phyloP scores from a whole-genome alignment of 495 filamentous ascomycete genomes.

The Gamarada debralockiae region DNA sequence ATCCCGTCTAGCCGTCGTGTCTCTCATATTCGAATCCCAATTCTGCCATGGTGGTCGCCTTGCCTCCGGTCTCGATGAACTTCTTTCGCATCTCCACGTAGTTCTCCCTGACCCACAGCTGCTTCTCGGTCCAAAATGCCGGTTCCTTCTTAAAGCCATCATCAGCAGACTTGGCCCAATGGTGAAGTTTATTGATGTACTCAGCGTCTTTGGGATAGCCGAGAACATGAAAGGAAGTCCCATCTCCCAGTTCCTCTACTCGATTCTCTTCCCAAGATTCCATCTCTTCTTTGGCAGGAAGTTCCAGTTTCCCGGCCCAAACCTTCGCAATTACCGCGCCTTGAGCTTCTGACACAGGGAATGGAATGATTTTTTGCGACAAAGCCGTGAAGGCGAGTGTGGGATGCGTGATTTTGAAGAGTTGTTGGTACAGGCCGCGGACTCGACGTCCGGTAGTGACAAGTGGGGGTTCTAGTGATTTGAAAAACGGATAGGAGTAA shows the following conservation, averaged over 20 bases:
- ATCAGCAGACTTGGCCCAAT: constrained; percentile 31
- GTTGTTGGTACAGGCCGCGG: constrained; percentile 66
- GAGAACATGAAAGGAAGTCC: constrained; percentile 57
- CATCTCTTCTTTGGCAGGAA: constrained; percentile 65
- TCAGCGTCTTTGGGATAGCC: constrained; percentile 70
- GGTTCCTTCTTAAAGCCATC: constrained; percentile 51
- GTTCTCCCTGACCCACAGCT: constrained; percentile 58
- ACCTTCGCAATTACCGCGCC: constrained; percentile 71
- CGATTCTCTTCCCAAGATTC: constrained; percentile 51
- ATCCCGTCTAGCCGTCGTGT: constrained; percentile 13
- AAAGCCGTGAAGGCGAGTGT: constrained; percentile 76
- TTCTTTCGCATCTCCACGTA: constrained; percentile 50
- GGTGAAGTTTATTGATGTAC: constrained; percentile 65
- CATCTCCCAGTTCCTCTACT: constrained; percentile 25
- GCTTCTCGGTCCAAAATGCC: constrained; percentile 61
- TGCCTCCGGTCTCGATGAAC: constrained; percentile 28
- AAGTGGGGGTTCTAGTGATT: constrained; percentile 50
- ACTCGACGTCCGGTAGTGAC: constrained; percentile 67
- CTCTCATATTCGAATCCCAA: constrained; percentile 57
- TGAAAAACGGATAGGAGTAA: constrained; percentile 67
- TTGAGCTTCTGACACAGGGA: constrained; percentile 76
- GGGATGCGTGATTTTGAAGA: constrained; percentile 72
- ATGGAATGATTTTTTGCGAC: constrained; percentile 78
- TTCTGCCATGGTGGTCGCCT: constrained; percentile 45
- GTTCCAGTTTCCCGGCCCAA: constrained; percentile 60